phyloP scores from a whole-genome alignment of 768 basidiomycete species.

The Naganishia antarctica region DNA sequence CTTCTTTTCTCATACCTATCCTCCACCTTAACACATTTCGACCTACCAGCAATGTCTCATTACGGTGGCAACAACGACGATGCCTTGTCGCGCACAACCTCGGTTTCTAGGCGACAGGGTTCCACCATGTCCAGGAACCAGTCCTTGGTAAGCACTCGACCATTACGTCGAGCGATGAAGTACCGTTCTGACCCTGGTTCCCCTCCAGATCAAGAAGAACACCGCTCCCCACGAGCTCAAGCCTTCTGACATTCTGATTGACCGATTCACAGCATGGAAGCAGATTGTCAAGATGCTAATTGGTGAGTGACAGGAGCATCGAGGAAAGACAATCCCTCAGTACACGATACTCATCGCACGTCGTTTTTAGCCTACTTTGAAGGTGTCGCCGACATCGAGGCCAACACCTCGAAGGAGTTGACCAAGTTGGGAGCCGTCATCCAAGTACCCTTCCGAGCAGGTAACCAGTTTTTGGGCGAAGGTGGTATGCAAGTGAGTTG shows the following conservation, averaged over 20 bases:
- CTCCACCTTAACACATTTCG: conserved; percentile 1
- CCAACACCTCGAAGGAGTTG: conserved; percentile 86
- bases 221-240: conserved; percentile 81
- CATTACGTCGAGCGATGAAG: too few relatives aligned
- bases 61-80: conserved; percentile 37
- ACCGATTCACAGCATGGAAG: conserved; percentile 72
- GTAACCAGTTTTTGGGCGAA: conserved; percentile 98
- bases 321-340: too few relatives aligned
- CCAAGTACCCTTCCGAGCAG: conserved; percentile 90
- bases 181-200: too few relatives aligned
- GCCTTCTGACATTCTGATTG: conserved; percentile 93
- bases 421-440: conserved; percentile 91
- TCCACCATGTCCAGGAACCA: conserved; percentile 74
- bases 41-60: conserved; percentile 37
- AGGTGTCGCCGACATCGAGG: conserved; percentile 81
- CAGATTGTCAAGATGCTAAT: conserved; percentile 92
- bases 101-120: conserved; percentile 61
- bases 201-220: conserved; percentile 73
- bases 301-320: conserved; percentile 41
- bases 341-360: neutral
- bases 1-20: too few relatives aligned
- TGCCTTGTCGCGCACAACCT: conserved; percentile 63
- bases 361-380: conserved; percentile 63
- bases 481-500: conserved; percentile 75
- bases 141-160: conserved; percentile 58